phyloP scores from a whole-genome alignment of 2,329 filamentous ascomycete species.

The Chrysoporthe deuterocubensis region DNA sequence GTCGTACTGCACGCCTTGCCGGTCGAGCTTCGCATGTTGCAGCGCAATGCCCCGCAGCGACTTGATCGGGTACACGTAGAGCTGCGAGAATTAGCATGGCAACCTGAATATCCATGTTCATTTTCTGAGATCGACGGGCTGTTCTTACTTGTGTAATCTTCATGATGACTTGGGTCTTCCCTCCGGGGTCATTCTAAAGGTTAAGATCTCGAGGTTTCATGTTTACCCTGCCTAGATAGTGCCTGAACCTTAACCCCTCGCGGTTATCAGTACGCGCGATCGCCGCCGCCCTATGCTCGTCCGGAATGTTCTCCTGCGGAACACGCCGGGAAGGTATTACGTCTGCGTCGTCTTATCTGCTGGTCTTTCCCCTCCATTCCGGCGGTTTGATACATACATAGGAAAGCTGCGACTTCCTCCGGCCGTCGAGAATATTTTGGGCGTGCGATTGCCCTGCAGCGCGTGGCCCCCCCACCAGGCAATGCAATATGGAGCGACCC shows the following conservation, averaged over 20 bases:
- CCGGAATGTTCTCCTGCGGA: not conserved
- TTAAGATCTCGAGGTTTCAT: no score
- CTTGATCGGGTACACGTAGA: conserved; percentile 78
- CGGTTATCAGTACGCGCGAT: not conserved
- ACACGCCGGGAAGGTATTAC: not conserved
- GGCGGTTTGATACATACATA: not conserved
- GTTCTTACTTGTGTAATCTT: conserved; percentile 22
- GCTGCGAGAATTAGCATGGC: conserved; percentile 42
- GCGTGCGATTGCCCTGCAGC: not conserved
- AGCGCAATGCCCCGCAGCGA: conserved; percentile 67
- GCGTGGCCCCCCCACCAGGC: not conserved
- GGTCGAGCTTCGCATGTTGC: conserved; percentile 55
- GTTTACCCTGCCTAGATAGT: not conserved
- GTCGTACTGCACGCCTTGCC: conserved; percentile 68
- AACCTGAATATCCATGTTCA: not conserved
- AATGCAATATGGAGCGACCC: no score
- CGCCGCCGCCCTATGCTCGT: not conserved
- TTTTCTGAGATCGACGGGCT: not conserved
- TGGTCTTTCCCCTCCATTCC: not conserved
- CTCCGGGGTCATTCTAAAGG: no score
- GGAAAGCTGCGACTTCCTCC: no score
- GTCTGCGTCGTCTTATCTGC: not conserved
- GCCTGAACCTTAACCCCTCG: not conserved
- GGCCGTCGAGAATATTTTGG: not conserved
- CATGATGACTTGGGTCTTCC: conserved; percentile 4